Evolutionary conservation across 331 rosid species (phyloP).

Genomic region (Cydonia oblonga): DNA sequence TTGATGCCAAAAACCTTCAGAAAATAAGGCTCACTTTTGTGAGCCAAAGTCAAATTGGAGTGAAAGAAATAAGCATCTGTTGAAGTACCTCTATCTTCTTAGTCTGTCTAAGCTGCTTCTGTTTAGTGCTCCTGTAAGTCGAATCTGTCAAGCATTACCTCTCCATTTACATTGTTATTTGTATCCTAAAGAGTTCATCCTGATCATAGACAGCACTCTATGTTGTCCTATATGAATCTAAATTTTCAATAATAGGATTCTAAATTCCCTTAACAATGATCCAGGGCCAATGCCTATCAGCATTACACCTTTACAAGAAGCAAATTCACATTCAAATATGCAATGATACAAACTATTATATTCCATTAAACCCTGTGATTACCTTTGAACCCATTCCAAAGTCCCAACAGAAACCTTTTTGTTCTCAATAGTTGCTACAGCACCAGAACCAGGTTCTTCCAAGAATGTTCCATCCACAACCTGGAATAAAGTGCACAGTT

Average conservation of each 20-base stretch:
- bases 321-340: neutral
- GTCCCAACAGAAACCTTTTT: constrained; percentile 81
- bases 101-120: neutral
- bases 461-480: too few relatives aligned
- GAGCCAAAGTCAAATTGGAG: too few relatives aligned
- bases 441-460: too few relatives aligned
- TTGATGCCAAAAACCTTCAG: neutral
- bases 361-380: neutral
- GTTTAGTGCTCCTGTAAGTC: neutral
- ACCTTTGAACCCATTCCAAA: constrained; percentile 88
- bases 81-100: neutral
- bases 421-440: constrained; percentile 33
- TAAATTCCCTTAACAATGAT: neutral
- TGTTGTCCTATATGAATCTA: neutral
- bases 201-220: neutral
- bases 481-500: too few relatives aligned
- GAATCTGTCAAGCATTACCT: neutral
- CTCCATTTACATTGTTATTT: neutral
- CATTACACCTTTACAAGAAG: neutral
- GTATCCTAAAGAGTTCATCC: neutral
- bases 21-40: neutral
- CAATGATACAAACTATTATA: neutral
- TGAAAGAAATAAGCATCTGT: too few relatives aligned
- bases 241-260: neutral
- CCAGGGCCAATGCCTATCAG: neutral